These are phyloP conservation scores for Boletus bicolor DNA, from an alignment of 768 basidiomycete species.

Conservation along the genomic window DNA sequence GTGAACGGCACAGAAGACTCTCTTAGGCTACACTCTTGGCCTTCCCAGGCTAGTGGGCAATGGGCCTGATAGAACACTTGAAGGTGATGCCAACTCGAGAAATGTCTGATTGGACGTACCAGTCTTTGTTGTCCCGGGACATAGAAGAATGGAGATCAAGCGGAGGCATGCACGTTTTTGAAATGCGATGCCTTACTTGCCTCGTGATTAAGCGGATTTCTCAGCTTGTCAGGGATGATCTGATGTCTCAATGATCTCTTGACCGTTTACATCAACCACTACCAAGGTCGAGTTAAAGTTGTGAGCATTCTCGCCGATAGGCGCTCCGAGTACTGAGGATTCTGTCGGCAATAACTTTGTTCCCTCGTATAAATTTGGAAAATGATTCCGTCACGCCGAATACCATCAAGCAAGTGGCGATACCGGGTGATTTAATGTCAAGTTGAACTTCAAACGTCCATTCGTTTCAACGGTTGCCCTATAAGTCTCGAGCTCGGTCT, in stretches of 20 bases:
- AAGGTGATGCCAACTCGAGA: background rate
- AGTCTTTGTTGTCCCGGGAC: background rate
- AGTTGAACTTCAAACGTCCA: background rate
- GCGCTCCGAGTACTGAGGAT: background rate
- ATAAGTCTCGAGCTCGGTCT: background rate
- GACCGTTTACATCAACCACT: background rate
- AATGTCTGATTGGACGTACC: background rate
- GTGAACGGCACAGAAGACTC: too few relatives aligned
- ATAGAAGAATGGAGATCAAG: background rate
- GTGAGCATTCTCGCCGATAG: background rate
- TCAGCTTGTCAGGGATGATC: background rate
- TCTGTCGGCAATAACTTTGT: background rate
- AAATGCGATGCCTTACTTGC: background rate
- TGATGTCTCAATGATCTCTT: background rate
- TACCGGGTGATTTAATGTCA: background rate
- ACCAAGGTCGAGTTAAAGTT: background rate
- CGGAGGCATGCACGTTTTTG: background rate
- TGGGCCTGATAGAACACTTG: background rate
- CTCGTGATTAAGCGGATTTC: background rate
- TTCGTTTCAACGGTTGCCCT: background rate
- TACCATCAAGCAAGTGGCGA: background rate
- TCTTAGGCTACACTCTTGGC: too few relatives aligned
- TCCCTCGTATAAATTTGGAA: background rate
- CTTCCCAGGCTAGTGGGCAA: too few relatives aligned
- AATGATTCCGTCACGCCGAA: constrained; percentile 1